These are phyloP conservation scores for Hypholoma sublateritium DNA, from an alignment of 768 basidiomycete genomes.

Conservation along the genomic window DNA sequence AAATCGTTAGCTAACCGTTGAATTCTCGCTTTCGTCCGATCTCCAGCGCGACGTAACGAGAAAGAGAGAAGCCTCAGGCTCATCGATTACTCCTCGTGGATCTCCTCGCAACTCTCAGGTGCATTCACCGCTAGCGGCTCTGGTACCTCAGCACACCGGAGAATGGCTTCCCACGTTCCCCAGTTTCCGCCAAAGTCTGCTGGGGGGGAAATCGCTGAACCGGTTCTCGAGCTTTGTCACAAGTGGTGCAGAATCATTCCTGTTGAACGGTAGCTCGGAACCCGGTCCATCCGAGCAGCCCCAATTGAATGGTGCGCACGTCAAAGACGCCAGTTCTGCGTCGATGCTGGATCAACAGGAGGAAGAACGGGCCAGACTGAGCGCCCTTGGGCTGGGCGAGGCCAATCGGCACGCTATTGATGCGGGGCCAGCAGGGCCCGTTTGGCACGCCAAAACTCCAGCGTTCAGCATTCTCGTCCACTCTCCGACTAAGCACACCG, in stretches of 20 bases:
- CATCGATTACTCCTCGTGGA: slow-evolving; percentile 49
- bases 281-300: slow-evolving; percentile 3
- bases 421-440: slow-evolving; percentile 61
- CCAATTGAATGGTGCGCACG: slow-evolving; percentile 17
- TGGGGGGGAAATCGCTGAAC: slow-evolving; percentile 78
- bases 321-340: slow-evolving; percentile 29
- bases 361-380: slow-evolving; percentile 40
- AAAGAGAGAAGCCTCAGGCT: slow-evolving; percentile 21
- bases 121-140: slow-evolving; percentile 31
- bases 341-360: slow-evolving; percentile 36
- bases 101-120: slow-evolving; percentile 40
- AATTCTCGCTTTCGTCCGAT: slow-evolving; percentile 55
- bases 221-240: slow-evolving; percentile 88
- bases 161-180: slow-evolving; percentile 63
- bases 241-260: slow-evolving; percentile 81
- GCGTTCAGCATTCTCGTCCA: slow-evolving; percentile 75
- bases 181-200: slow-evolving; percentile 67
- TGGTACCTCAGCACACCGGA: slow-evolving; percentile 68
- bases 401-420: slow-evolving; percentile 74
- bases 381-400: slow-evolving; percentile 47
- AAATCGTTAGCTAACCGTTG: slow-evolving; percentile 56
- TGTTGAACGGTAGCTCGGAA: slow-evolving; percentile 61
- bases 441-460: slow-evolving; percentile 75
- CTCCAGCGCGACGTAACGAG: slow-evolving; percentile 31
- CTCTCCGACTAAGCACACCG: slow-evolving; percentile 75